Base-by-base conservation (phyloP, 306 rosid species). In the Castanea sativa region DNA sequence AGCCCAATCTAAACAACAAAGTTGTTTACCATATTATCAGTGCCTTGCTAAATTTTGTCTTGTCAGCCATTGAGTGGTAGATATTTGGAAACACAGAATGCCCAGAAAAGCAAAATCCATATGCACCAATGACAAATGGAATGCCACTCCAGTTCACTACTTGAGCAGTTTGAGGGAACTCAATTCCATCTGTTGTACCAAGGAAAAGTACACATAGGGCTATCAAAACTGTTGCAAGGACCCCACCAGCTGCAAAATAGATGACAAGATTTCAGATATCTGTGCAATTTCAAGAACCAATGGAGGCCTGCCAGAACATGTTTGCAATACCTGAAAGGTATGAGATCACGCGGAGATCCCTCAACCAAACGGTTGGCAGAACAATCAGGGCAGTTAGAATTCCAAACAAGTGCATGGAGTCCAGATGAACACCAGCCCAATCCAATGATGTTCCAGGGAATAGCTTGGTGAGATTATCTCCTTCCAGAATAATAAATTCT, bases 41-140 rank as follows among this genome's bases (percentile, higher is more conserved):
- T 27, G 96, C 94, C 68, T 78, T 79, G 73, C 75, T 87, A 79
- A 89, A 90, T 81, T 90, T 76, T 74, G 67, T 85, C 81, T 90
- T 94, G 83, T 89, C 81, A n/a, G 92, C 94, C 97, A 94, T 92
- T 8, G 94, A 94, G 49, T 90, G 97, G 79, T 92, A 94, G 70
- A 94, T 86, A 79, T 94, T 94, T 27, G 96, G 97, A 59, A 94
- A 90, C 56, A 90, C 94, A 33, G 93, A 83, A 86, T 92, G 97
- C 38, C 97, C 98, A 5, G 97, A 87, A 78, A 82, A 89, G 88
- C 96, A 90, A 84, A 94, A 94, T 2, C 98, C 97, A 32, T 82
- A 88, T 25, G 89, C 87, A 68, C 97, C 98, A 79, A 92, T 81
- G 64, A 94, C 92, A 78, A 88, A 90, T 11, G 97, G 98, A 76